Evolutionary conservation across 495 filamentous ascomycete genomes (phyloP).

Genomic region (Lindgomyces ingoldianus): DNA sequence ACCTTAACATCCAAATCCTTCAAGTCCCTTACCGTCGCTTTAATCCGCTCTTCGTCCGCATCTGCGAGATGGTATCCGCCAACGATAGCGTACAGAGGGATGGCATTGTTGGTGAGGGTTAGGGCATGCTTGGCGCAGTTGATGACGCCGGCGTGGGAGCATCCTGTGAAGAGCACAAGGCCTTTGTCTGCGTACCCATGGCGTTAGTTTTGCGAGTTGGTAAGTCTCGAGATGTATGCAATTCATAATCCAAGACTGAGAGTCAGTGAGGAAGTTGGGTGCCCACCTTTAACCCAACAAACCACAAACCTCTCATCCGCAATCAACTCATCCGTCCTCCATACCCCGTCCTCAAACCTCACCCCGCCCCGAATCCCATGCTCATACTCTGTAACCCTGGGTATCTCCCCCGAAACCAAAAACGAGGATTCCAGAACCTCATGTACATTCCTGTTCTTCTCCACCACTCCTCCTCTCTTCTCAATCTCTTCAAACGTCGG

Average conservation of each 20-base stretch:
- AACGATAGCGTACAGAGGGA: constrained; percentile 58
- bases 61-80: constrained; percentile 64
- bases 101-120: constrained; percentile 32
- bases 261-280: background rate
- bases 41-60: constrained; percentile 49
- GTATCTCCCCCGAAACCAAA: constrained; percentile 60
- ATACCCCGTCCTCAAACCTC: constrained; percentile 52
- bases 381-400: constrained; percentile 57
- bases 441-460: constrained; percentile 52
- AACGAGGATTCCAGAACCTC: constrained; percentile 59
- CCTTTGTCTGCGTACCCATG: constrained; percentile 52
- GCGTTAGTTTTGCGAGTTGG: background rate
- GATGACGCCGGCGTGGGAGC: constrained; percentile 62
- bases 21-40: constrained; percentile 54
- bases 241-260: too few relatives aligned
- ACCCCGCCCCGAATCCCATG: constrained; percentile 53
- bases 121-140: constrained; percentile 57
- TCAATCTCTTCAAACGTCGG: constrained; percentile 58
- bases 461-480: constrained; percentile 50
- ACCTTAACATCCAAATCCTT: constrained; percentile 56
- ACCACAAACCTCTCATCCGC: constrained; percentile 61
- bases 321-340: constrained; percentile 58
- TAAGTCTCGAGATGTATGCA: too few relatives aligned
- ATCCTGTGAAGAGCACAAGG: constrained; percentile 64
- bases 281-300: constrained; percentile 58